phyloP scores from a whole-genome alignment of 345 rosid species.

The Brassica incana region DNA sequence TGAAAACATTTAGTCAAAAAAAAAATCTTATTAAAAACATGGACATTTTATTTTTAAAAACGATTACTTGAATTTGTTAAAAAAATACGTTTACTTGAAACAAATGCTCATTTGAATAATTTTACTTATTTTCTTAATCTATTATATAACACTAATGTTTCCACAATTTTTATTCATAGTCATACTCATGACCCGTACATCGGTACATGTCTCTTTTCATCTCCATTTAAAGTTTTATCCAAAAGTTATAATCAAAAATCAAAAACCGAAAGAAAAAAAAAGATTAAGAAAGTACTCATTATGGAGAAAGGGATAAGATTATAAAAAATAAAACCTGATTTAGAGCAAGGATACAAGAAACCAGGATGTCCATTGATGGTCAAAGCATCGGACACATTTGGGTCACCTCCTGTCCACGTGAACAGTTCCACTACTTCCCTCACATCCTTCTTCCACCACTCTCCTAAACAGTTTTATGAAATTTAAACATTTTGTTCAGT shows the following conservation, averaged over 20 bases:
- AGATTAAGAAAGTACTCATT: not conserved
- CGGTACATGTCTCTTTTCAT: not conserved
- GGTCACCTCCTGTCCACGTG: slow-evolving; percentile 31
- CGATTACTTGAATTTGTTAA: too few relatives aligned
- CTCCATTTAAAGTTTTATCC: not conserved
- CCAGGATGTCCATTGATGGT: slow-evolving; percentile 61
- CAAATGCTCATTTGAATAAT: not conserved
- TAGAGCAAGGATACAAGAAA: slow-evolving; percentile 42
- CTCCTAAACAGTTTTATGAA: slow-evolving; percentile 23
- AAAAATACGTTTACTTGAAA: too few relatives aligned
- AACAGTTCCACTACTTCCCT: slow-evolving; percentile 16
- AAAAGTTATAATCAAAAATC: not conserved
- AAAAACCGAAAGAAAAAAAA: not conserved
- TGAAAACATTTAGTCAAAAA: too few relatives aligned
- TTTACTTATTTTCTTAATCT: not conserved
- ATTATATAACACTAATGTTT: not conserved
- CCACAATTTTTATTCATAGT: not conserved
- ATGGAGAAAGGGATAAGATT: not conserved
- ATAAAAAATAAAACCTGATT: slow-evolving; percentile 21
- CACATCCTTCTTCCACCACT: slow-evolving; percentile 53
- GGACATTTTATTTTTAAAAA: too few relatives aligned
- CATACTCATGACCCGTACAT: not conserved
- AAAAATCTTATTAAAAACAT: too few relatives aligned
- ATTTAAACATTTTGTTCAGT: not conserved
- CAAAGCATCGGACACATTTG: slow-evolving; percentile 48